Evolutionary conservation across 306 rosid species (phyloP).

Genomic region (Glycine latifolia): DNA sequence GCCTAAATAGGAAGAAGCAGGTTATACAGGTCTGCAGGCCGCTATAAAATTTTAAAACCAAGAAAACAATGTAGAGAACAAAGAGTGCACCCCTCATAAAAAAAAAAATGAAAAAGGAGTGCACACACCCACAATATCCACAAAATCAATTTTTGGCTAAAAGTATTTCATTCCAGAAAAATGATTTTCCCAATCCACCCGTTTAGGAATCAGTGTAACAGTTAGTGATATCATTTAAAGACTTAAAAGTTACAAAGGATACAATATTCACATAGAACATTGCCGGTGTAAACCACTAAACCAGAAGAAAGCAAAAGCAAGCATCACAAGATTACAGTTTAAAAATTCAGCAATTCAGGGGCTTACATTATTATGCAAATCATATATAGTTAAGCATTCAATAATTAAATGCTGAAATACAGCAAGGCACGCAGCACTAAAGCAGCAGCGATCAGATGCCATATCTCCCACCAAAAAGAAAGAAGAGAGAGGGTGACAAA

Average conservation of each 20-base stretch:
- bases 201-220: background rate
- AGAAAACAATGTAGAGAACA: background rate
- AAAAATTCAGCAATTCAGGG: constrained; percentile 40
- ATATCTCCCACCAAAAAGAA: constrained; percentile 36
- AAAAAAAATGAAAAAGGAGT: background rate
- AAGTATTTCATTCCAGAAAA: background rate
- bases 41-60: background rate
- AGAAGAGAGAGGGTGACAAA: constrained; percentile 9
- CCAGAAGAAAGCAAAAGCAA: constrained; percentile 29
- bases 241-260: background rate
- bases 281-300: constrained; percentile 14
- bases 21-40: background rate
- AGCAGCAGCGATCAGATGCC: constrained; percentile 6
- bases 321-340: background rate
- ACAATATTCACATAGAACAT: constrained; percentile 8
- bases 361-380: constrained; percentile 37
- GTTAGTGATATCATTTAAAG: too few relatives aligned
- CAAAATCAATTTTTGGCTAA: background rate
- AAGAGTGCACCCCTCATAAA: background rate
- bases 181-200: background rate
- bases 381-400: constrained; percentile 4
- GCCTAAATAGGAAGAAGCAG: background rate
- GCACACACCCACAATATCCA: background rate
- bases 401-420: constrained; percentile 38
- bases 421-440: constrained; percentile 20